A percentile compares a stretch with the other conserved stretches of the same genome.
Conservation (phyloP, 2,329 filamentous ascomycete species). For the Colletotrichum lini region DNA sequence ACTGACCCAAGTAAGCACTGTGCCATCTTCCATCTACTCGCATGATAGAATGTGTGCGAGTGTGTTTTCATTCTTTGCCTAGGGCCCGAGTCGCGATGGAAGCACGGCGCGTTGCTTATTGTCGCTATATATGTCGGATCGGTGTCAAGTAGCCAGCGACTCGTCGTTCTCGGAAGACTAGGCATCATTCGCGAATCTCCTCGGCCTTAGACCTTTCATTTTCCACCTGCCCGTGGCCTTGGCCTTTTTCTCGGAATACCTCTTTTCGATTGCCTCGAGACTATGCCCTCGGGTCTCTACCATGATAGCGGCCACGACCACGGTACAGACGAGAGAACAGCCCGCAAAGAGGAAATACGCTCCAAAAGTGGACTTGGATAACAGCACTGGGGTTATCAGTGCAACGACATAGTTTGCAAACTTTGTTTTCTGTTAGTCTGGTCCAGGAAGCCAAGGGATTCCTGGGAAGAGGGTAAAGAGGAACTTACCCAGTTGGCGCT, state of each 20-base stretch:
- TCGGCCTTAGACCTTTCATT: conserved; percentile 10
- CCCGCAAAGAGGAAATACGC: conserved; percentile 63
- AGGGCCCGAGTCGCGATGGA: too few species aligned
- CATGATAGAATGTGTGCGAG: too few species aligned
- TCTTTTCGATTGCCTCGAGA: conserved; percentile 57
- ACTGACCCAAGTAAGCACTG: too few species aligned
- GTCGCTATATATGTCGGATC: too few species aligned
- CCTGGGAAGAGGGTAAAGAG: too few species aligned
- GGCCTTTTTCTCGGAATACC: conserved; percentile 19
- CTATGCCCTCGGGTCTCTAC: conserved; percentile 58
- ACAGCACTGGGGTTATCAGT: conserved; percentile 58
- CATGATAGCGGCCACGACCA: conserved; percentile 57
- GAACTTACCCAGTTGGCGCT: conserved; percentile 64
- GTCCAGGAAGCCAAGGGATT: neutral
- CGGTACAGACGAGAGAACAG: conserved; percentile 54
- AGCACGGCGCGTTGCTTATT: too few species aligned
- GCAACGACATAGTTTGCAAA: conserved; percentile 62
- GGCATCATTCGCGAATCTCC: conserved; percentile 1
- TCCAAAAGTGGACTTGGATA: conserved; percentile 56
- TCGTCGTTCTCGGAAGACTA: neutral
- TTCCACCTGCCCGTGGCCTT: neutral
- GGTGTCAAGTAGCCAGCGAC: neutral
- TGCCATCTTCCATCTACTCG: too few species aligned
- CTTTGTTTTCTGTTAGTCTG: conserved; percentile 44
- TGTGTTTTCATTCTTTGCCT: too few species aligned